Conservation (phyloP, 352 stramenopile genomes). For the Peronosclerospora sorghi region DNA sequence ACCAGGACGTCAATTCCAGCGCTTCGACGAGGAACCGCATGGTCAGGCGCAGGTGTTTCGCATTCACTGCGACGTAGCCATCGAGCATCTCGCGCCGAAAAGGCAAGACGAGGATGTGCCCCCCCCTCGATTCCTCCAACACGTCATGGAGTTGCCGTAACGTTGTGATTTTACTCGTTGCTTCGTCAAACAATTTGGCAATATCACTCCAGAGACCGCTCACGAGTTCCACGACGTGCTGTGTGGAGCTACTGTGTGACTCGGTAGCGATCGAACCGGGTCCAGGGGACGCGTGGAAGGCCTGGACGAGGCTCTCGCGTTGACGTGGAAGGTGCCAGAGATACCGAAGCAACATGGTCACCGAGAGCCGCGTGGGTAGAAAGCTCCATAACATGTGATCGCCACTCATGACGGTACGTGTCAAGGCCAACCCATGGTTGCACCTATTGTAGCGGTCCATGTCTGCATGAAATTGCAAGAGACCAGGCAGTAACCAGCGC, state of each 20-base stretch:
- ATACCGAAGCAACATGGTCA: conserved; percentile 46
- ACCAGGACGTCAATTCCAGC: conserved; percentile 54
- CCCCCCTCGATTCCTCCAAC: conserved; percentile 29
- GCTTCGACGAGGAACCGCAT: conserved; percentile 54
- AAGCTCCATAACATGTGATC: conserved; percentile 71
- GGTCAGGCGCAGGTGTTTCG: conserved; percentile 54
- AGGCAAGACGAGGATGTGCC: conserved; percentile 25
- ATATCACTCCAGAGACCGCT: conserved; percentile 63
- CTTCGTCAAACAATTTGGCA: conserved; percentile 57
- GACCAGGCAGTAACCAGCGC: conserved; percentile 22
- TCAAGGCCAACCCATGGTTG: conserved; percentile 58
- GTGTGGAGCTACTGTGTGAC: conserved; percentile 8
- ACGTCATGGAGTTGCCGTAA: conserved; percentile 56
- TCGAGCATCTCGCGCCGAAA: conserved; percentile 50
- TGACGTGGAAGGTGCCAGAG: conserved; percentile 53
- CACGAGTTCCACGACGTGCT: conserved; percentile 45
- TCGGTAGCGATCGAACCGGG: conserved; percentile 8
- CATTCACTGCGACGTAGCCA: conserved; percentile 54
- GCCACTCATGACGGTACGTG: conserved; percentile 42
- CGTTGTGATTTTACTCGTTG: conserved; percentile 43
- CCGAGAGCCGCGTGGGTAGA: conserved; percentile 44
- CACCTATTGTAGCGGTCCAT: conserved; percentile 64
- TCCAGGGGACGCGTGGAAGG: conserved; percentile 12
- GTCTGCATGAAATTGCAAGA: conserved; percentile 60
- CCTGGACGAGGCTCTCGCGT: conserved; percentile 21